phyloP scores from a whole-genome alignment of 148 eudicot species.

The Spergularia bocconei region DNA sequence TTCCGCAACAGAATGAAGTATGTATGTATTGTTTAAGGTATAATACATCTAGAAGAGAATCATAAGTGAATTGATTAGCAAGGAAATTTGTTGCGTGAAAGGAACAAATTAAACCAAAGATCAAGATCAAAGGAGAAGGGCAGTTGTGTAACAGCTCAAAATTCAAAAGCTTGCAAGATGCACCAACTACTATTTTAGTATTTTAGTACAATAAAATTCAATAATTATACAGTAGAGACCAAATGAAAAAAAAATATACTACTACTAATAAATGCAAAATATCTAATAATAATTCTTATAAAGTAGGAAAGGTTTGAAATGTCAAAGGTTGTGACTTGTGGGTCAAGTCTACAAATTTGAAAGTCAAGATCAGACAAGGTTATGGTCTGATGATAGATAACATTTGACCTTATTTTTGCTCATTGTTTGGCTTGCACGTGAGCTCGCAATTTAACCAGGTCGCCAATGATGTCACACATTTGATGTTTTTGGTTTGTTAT shows the following conservation, averaged over 20 bases:
- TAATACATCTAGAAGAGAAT: not conserved
- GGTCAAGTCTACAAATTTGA: conserved; percentile 16
- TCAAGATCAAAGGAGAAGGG: not conserved
- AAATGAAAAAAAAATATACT: not conserved
- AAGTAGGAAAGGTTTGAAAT: not conserved
- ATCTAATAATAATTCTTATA: not conserved
- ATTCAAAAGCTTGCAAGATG: conserved; percentile 9
- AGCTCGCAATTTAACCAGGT: not conserved
- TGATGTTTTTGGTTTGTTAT: too few species aligned
- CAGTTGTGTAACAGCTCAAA: conserved; percentile 19
- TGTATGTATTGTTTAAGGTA: too few species aligned
- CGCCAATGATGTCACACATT: not conserved
- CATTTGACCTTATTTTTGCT: not conserved
- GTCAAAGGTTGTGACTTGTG: not conserved
- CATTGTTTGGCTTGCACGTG: conserved; percentile 17
- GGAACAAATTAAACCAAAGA: conserved; percentile 15
- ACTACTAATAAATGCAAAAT: not conserved
- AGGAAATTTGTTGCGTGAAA: conserved; percentile 24
- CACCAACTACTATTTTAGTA: not conserved
- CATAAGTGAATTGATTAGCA: not conserved
- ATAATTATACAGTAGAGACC: not conserved
- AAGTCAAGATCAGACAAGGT: not conserved
- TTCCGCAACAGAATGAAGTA: not conserved
- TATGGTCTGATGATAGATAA: conserved; percentile 1
- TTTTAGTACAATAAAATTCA: not conserved